Base-by-base conservation (phyloP, 495 filamentous ascomycete species). In the Neurospora discreta region DNA sequence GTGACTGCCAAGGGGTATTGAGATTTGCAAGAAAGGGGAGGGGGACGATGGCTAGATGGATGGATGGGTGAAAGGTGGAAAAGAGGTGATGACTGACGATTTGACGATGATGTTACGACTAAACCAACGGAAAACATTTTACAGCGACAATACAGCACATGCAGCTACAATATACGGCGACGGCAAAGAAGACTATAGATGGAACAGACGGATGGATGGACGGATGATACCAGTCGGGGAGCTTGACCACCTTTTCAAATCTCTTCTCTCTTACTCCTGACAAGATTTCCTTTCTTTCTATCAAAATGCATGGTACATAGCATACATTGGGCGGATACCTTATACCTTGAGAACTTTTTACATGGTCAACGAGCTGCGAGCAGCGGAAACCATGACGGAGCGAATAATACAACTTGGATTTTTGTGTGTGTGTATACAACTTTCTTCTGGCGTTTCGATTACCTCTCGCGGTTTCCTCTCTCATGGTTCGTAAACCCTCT, bases 1-100 rank as follows among this genome's bases (percentile, higher is more conserved):
- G 89, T 91, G 9, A 89, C 88, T 70, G 89, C 79, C n/a, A 80
- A 72, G 71, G 78, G 75, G 18, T 78, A 77, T 39, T 79, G 72
- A 77, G 33, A 36, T 36, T 36, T 36, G 33, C n/a, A n/a, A n/a
- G n/a, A 5, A 36, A 36, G 33, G 2, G 33, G 33, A 36, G 33
- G 33, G 33, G 33, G 2, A 36, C 33, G 6, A 36, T 36, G 33
- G 33, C 4, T 36, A 5, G 33, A 36, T 36, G 33, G 33, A 5
- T 0, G 6, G 4, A 5, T 36, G 33, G 33, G 6, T n/a, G 33
- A 5, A 36, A 36, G 33, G 33, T 36, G 33, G 33, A 5, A 36
- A 36, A 36, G 33, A 33, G 26, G 52, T 30, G 52, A 60, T 60
- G 23, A 60, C 13, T 16, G 13, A 33, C 23, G 23, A 60, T 15